Conservation (phyloP, 345 rosid species). For the Eucalyptus marginata region DNA sequence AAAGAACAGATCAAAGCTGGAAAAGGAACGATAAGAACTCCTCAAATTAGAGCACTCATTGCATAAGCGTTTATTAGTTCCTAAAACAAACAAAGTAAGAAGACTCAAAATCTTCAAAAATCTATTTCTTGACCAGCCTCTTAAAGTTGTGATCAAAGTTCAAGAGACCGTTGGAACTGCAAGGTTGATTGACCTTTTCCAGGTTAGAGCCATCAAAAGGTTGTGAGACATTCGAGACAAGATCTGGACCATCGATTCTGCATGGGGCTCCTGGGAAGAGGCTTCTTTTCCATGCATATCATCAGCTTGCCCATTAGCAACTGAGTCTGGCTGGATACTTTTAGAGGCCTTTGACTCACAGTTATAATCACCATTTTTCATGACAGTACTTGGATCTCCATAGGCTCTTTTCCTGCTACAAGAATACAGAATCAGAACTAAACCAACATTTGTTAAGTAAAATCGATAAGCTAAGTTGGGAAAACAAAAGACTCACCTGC, state of each 20-base stretch:
- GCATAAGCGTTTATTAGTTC: neutral
- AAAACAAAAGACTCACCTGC: conserved; percentile 20
- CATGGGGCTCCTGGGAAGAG: neutral
- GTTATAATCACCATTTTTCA: conserved; percentile 28
- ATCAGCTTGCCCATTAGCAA: conserved; percentile 11
- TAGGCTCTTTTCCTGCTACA: conserved; percentile 32
- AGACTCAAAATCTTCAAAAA: neutral
- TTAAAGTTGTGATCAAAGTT: neutral
- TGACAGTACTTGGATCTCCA: conserved; percentile 11
- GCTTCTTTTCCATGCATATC: conserved; percentile 7
- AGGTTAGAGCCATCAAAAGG: conserved; percentile 2
- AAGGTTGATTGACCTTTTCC: neutral
- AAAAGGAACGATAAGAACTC: neutral
- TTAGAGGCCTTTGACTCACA: conserved; percentile 12
- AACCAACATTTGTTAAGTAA: neutral
- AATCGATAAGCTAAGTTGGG: neutral
- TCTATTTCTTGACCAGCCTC: neutral
- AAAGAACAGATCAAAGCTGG: neutral
- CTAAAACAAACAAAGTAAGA: neutral
- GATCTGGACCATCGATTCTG: conserved; percentile 8
- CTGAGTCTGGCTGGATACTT: conserved; percentile 6
- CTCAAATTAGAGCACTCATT: neutral
- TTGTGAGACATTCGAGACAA: conserved; percentile 3
- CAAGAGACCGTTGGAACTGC: neutral
- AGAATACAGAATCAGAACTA: neutral